These are phyloP conservation scores for Zygotorulaspora sp. DNA, from an alignment of 805 yeast species.

Conservation along the genomic window DNA sequence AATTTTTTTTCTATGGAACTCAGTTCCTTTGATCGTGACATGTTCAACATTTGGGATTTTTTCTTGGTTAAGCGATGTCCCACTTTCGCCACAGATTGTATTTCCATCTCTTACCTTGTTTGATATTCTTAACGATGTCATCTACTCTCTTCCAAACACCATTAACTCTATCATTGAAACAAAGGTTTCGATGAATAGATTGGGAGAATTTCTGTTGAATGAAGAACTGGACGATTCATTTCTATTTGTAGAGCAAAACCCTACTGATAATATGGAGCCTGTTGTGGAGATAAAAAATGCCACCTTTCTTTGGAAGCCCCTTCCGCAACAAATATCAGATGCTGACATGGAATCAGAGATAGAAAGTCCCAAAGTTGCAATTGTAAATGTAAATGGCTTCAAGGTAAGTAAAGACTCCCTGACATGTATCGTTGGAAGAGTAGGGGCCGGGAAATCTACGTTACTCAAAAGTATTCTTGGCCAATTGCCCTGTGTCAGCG, in stretches of 20 bases:
- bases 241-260: slow-evolving; percentile 27
- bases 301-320: slow-evolving; percentile 49
- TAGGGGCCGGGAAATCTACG: slow-evolving; percentile 66
- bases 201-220: slow-evolving; percentile 45
- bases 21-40: slow-evolving; percentile 62
- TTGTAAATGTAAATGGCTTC: slow-evolving; percentile 44
- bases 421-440: slow-evolving; percentile 60
- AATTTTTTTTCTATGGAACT: slow-evolving; percentile 54
- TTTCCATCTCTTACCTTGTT: slow-evolving; percentile 65
- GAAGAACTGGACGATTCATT: slow-evolving; percentile 43
- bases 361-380: slow-evolving; percentile 46
- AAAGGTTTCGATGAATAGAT: slow-evolving; percentile 52
- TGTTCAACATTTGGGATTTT: slow-evolving; percentile 56
- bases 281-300: slow-evolving; percentile 46
- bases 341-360: slow-evolving; percentile 42
- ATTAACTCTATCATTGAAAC: slow-evolving; percentile 56
- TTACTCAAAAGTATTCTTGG: slow-evolving; percentile 53
- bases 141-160: slow-evolving; percentile 53
- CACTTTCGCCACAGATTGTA: slow-evolving; percentile 62
- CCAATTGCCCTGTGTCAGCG: slow-evolving; percentile 41
- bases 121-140: slow-evolving; percentile 54
- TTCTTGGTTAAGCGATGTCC: slow-evolving; percentile 42
- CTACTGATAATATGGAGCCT: slow-evolving; percentile 18
- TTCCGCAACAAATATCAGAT: slow-evolving; percentile 17
- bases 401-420: slow-evolving; percentile 49